These are phyloP conservation scores for Candida gorgasii DNA, from an alignment of 805 yeast genomes.

Conservation along the genomic window DNA sequence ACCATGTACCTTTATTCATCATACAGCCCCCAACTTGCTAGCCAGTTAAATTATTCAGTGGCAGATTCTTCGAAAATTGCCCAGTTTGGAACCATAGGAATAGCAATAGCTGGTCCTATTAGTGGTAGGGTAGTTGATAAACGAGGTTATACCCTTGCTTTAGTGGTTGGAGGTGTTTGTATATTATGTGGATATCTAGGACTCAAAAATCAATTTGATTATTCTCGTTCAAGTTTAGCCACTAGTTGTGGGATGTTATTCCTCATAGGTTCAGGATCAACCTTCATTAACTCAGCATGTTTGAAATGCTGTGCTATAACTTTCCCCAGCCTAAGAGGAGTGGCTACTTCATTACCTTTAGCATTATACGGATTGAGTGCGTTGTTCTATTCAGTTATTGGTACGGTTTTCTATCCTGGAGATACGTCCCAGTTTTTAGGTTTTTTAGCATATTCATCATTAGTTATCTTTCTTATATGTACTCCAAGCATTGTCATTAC, in stretches of 20 bases:
- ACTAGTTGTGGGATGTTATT: conserved; percentile 50
- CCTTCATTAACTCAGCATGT: conserved; percentile 62
- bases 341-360: conserved; percentile 75
- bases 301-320: conserved; percentile 73
- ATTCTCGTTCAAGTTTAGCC: conserved; percentile 36
- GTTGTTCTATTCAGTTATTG: conserved; percentile 59
- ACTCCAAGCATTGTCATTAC: conserved; percentile 47
- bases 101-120: conserved; percentile 63
- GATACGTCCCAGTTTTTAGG: conserved; percentile 57
- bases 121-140: conserved; percentile 67
- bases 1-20: conserved; percentile 76
- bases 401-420: conserved; percentile 53
- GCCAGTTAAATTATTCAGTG: conserved; percentile 55
- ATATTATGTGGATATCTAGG: conserved; percentile 58
- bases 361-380: conserved; percentile 78
- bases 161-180: conserved; percentile 49
- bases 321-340: conserved; percentile 67
- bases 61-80: conserved; percentile 66
- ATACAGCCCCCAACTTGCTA: conserved; percentile 75
- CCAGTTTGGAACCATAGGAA: conserved; percentile 66
- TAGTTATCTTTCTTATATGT: conserved; percentile 43
- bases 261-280: conserved; percentile 67
- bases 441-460: conserved; percentile 44
- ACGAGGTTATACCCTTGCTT: conserved; percentile 56
- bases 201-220: conserved; percentile 51